Evolutionary conservation across 176 grass and related monocot genomes (phyloP), one percentile per base, ranked within the genome.

Genomic region (Elymus sibiricus): DNA sequence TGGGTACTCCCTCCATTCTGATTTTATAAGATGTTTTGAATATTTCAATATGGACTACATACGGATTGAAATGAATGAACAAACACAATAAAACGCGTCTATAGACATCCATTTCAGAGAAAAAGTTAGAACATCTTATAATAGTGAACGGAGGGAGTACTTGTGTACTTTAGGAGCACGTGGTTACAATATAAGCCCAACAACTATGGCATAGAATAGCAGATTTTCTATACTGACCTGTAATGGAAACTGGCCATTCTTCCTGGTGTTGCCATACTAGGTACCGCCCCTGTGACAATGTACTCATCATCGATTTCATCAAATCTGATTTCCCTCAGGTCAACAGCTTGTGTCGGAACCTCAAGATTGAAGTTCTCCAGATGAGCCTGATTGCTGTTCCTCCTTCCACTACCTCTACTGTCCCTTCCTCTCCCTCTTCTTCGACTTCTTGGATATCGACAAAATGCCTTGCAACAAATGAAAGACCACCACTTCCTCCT

Each of bases 291-390:
- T 79, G 91, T 84, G 29, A 91, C 84, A 59, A 92, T 90, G 91
- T 89, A 94, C 74, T 95, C 93, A 74, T 95, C 92, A 84, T 94
- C 97, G 56, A 92, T 93, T 81, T 90, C 97, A 76, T 94, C 92
- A 82, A 98, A 95, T 83, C 94, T 90, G 64, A 94, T 86, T 34
- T 98, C 97, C 81, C 94, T 95, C 77, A 94, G 74, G 75, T 98
- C 92, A 56, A 89, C 79, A 71, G 94, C 89, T 79, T 91, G 90
- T 64, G 92, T 76, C 67, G 87, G 90, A 79, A 88, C 92, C 62
- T 94, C 94, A 0, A 95, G 49, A 77, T 94, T 92, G 32, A 84
- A 92, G 78, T 76, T 90, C 79, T 98, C 93, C 21, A 87, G 86
- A 71, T 86, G 93, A 31, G 86, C 83, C 78, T 89, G 84, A 84